Conservation (phyloP, 176 grass and related monocot species). For the Musa beccarii region DNA sequence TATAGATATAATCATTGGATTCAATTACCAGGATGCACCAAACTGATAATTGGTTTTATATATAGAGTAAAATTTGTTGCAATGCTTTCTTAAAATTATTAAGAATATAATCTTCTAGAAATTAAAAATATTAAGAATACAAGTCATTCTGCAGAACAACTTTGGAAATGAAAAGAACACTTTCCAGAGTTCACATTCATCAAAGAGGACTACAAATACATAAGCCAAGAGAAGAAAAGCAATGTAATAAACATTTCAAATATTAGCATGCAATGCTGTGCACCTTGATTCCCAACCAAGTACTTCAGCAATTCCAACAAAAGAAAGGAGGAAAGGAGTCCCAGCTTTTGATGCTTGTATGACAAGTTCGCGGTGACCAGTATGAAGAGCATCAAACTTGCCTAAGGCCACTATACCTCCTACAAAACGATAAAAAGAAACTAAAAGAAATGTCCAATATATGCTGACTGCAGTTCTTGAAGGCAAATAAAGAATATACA, state of each 20-base stretch:
- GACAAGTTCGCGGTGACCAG: conserved; percentile 80
- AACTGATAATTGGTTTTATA: too few relatives aligned
- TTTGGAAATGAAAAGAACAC: background rate
- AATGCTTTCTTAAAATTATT: background rate
- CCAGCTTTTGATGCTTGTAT: conserved; percentile 80
- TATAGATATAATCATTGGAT: too few relatives aligned
- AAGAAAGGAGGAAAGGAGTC: conserved; percentile 87
- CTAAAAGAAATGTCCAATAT: conserved; percentile 7
- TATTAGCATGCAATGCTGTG: background rate
- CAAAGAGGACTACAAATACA: background rate
- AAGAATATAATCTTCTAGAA: background rate
- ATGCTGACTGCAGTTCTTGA: background rate
- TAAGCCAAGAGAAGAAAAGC: background rate
- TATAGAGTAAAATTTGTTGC: background rate
- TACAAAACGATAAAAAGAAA: conserved; percentile 30
- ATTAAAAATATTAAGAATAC: background rate
- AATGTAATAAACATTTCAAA: background rate
- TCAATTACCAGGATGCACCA: too few relatives aligned
- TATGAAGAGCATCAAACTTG: conserved; percentile 99
- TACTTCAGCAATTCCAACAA: conserved; percentile 92
- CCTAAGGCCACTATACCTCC: conserved; percentile 94
- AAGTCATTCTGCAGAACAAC: background rate
- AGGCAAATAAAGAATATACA: background rate
- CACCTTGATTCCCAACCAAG: conserved; percentile 94
- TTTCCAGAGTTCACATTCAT: background rate